These are phyloP conservation scores for Lactifluus hygrophoroides DNA, from an alignment of 768 basidiomycete species.

Conservation along the genomic window DNA sequence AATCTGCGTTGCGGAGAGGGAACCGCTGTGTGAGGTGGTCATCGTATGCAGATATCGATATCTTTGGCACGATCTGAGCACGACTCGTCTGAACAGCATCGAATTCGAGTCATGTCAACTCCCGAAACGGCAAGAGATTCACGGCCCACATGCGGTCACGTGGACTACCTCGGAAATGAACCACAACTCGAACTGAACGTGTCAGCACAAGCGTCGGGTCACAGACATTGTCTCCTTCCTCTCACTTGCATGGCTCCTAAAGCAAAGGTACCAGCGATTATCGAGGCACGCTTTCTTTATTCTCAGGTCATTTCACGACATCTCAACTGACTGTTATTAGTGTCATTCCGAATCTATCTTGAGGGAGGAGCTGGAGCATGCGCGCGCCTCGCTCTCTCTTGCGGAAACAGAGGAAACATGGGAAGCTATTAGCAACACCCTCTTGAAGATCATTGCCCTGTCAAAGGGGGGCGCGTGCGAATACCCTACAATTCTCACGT, in stretches of 20 bases:
- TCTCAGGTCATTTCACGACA: background rate
- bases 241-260: conserved; percentile 14
- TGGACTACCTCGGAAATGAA: background rate
- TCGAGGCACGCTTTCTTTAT: background rate
- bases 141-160: conserved; percentile 13
- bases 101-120: background rate
- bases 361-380: conserved; percentile 17
- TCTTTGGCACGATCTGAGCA: conserved; percentile 3
- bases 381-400: conserved; percentile 36
- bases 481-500: conserved; percentile 41
- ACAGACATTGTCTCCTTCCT: background rate
- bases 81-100: conserved; percentile 3
- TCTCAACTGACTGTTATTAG: background rate
- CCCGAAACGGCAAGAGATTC: background rate
- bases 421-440: conserved; percentile 52
- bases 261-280: conserved; percentile 12
- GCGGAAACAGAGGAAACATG: conserved; percentile 74
- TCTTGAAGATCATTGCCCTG: conserved; percentile 39
- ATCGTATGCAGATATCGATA: conserved; percentile 11
- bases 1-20: conserved; percentile 49
- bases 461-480: conserved; percentile 47
- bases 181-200: too few relatives aligned
- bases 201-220: too few relatives aligned
- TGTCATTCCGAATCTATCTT: conserved; percentile 19
- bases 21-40: background rate